phyloP scores from a whole-genome alignment of 164 flowering plant species.

The Vitis labrusca region DNA sequence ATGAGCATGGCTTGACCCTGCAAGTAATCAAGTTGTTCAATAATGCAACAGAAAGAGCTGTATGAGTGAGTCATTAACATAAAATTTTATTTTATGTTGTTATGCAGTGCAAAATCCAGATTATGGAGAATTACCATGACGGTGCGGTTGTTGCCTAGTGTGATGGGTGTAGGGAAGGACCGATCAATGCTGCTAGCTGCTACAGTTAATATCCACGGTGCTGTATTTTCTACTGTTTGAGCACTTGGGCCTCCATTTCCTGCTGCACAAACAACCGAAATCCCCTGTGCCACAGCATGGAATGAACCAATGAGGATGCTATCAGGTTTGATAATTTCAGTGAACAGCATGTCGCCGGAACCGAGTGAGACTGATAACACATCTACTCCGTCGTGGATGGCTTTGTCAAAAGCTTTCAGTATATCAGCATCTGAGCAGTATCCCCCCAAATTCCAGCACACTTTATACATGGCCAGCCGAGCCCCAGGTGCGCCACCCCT shows the following conservation, averaged over 20 bases:
- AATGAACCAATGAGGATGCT: slow-evolving; percentile 22
- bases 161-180: slow-evolving; percentile 4
- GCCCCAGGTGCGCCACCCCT: slow-evolving; percentile 15
- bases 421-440: slow-evolving; percentile 10
- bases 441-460: slow-evolving; percentile 7
- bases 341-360: background rate
- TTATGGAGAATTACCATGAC: slow-evolving; percentile 6
- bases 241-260: slow-evolving; percentile 18
- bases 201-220: slow-evolving; percentile 30
- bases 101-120: too few species aligned
- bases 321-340: background rate
- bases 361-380: background rate
- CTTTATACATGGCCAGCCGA: slow-evolving; percentile 17
- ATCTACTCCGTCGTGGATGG: background rate
- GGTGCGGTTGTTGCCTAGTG: slow-evolving; percentile 9
- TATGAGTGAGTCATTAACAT: too few species aligned
- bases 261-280: slow-evolving; percentile 20
- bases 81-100: too few species aligned
- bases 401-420: slow-evolving; percentile 5
- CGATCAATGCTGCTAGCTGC: slow-evolving; percentile 26
- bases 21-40: too few species aligned
- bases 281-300: slow-evolving; percentile 22
- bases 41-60: too few species aligned
- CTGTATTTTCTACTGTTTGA: slow-evolving; percentile 2
- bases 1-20: too few species aligned